These are phyloP conservation scores for Cucumis sativus DNA, from an alignment of 306 rosid species.

Conservation along the genomic window Cucumber_9930_V3 NC_026659.2:28546501-28547000, in stretches of 20 bases:
- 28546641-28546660: constrained; percentile 40
- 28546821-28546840: constrained; percentile 76
- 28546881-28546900: constrained; percentile 12
- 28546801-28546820: constrained; percentile 48
- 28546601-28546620: constrained; percentile 33
- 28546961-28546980: constrained; percentile 16
- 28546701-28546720: constrained; percentile 38
- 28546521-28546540: not conserved
- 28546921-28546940: constrained; percentile 13
- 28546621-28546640: constrained; percentile 27
- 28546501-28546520: constrained; percentile 4
- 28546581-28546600: constrained; percentile 55
- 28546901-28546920: constrained; percentile 11
- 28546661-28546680: constrained; percentile 73
- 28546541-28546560: constrained; percentile 41
- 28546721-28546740: constrained; percentile 57
- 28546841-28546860: constrained; percentile 86
- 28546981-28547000: not conserved
- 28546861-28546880: constrained; percentile 48
- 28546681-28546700: constrained; percentile 84
- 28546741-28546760: constrained; percentile 48
- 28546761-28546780: constrained; percentile 54
- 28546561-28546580: constrained; percentile 49
- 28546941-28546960: constrained; percentile 12
- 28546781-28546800: constrained; percentile 33